Evolutionary conservation across 2,329 filamentous ascomycete genomes (phyloP).

Genomic region (Zymoseptoria crescenta): DNA sequence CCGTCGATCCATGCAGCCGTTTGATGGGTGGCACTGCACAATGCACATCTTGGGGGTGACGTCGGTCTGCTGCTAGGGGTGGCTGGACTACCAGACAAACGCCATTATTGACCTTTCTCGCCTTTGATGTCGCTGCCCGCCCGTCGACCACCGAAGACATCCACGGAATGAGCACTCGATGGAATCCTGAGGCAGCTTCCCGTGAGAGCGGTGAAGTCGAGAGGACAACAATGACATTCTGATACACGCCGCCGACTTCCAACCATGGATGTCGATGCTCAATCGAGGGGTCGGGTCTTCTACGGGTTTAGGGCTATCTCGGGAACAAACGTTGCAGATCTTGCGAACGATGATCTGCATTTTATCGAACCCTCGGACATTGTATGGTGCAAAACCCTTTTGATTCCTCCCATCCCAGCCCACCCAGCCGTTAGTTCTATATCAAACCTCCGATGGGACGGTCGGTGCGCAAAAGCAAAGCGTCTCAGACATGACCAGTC

Average conservation of each 20-base stretch:
- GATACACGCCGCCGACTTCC: background rate
- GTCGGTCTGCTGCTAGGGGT: conserved; percentile 17
- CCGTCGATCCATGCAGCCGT: conserved; percentile 21
- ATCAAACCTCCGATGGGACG: background rate
- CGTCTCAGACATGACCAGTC: background rate
- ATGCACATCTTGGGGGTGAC: conserved; percentile 17
- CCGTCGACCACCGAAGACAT: background rate
- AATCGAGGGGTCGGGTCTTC: background rate
- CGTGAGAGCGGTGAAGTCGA: background rate
- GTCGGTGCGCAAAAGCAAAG: background rate
- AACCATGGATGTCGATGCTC: background rate
- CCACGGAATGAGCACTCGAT: background rate
- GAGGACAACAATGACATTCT: background rate
- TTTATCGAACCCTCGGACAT: background rate
- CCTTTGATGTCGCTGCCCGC: background rate
- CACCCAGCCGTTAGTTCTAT: no score
- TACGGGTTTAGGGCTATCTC: conserved; percentile 9
- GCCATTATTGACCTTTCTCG: background rate
- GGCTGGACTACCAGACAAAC: conserved; percentile 14
- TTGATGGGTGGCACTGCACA: background rate
- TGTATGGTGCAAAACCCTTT: background rate
- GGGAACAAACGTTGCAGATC: conserved; percentile 14
- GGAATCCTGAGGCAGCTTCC: background rate
- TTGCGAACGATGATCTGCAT: conserved; percentile 24
- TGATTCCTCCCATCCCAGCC: background rate